Evolutionary conservation across 148 eudicot genomes (phyloP).

Genomic region (Chenopodium album): DNA sequence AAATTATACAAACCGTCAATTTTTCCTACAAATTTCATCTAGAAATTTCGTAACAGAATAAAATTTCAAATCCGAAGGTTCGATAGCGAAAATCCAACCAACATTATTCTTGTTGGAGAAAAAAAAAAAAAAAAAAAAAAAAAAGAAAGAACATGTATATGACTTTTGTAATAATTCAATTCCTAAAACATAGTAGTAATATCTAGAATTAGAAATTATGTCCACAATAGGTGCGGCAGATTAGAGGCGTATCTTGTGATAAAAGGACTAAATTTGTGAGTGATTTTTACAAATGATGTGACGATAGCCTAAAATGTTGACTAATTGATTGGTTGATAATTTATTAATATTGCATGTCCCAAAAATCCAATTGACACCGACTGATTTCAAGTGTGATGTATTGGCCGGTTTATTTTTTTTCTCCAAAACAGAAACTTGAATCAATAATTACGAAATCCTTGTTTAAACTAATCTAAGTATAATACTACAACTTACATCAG

Average conservation of each 20-base stretch:
- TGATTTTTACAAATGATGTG: background rate
- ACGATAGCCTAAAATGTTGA: conserved; percentile 13
- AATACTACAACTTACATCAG: background rate
- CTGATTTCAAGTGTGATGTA: conserved; percentile 8
- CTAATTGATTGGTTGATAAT: background rate
- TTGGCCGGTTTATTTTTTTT: conserved; percentile 26
- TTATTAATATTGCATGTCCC: background rate
- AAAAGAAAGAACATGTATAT: too few relatives aligned
- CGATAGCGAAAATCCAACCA: too few relatives aligned
- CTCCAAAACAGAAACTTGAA: background rate
- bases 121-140: too few relatives aligned
- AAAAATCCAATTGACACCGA: conserved; percentile 2
- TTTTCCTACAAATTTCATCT: too few relatives aligned
- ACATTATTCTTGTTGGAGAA: too few relatives aligned
- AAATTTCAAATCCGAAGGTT: too few relatives aligned
- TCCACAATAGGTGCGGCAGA: conserved; percentile 2
- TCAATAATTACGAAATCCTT: background rate
- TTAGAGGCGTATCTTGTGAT: background rate
- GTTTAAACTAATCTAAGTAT: too few relatives aligned
- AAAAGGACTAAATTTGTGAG: background rate
- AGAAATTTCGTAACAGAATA: too few relatives aligned
- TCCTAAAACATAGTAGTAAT: too few relatives aligned
- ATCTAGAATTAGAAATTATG: background rate
- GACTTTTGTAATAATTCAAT: too few relatives aligned
- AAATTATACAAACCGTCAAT: too few relatives aligned